Conservation (phyloP, 2,329 filamentous ascomycete genomes). For the Mycosphaerella arachidis region DNA sequence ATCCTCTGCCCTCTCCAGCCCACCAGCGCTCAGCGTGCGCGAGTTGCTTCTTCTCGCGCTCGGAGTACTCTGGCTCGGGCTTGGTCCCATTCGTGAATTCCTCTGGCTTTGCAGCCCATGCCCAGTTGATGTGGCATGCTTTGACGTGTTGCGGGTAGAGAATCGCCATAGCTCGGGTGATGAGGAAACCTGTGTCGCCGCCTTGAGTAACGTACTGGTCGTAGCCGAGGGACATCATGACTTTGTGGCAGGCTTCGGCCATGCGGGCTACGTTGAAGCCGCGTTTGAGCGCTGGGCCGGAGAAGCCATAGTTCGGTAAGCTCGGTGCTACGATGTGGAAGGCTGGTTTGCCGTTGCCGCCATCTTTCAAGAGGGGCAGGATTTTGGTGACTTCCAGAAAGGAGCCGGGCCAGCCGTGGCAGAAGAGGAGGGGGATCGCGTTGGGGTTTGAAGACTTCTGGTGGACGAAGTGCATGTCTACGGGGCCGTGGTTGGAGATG, state of each 20-base stretch:
- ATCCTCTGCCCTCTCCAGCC: conserved; percentile 30
- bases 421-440: conserved; percentile 63
- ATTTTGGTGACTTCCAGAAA: conserved; percentile 64
- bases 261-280: conserved; percentile 18
- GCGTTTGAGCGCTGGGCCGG: conserved; percentile 27
- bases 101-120: conserved; percentile 28
- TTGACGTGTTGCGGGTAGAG: conserved; percentile 35
- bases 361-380: conserved; percentile 42
- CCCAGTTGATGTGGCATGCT: conserved; percentile 43
- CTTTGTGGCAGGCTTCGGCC: conserved; percentile 32
- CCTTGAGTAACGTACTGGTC: conserved; percentile 35
- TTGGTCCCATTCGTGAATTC: conserved; percentile 30
- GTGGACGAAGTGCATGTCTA: conserved; percentile 62
- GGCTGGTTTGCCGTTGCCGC: conserved; percentile 12
- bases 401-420: conserved; percentile 65
- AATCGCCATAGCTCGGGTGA: conserved; percentile 54
- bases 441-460: conserved; percentile 47
- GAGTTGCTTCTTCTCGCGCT: conserved; percentile 26
- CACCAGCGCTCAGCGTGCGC: conserved; percentile 22
- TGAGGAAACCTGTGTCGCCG: conserved; percentile 43
- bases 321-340: conserved; percentile 57
- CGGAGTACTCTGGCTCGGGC: conserved; percentile 20
- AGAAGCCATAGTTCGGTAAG: conserved; percentile 53
- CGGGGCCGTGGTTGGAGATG: conserved; percentile 53
- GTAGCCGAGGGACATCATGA: conserved; percentile 43